Evolutionary conservation across 2,329 filamentous ascomycete species (phyloP), one percentile per base, ranked within the genome.

Genomic region (Phaeophleospora eucalypticola): DNA sequence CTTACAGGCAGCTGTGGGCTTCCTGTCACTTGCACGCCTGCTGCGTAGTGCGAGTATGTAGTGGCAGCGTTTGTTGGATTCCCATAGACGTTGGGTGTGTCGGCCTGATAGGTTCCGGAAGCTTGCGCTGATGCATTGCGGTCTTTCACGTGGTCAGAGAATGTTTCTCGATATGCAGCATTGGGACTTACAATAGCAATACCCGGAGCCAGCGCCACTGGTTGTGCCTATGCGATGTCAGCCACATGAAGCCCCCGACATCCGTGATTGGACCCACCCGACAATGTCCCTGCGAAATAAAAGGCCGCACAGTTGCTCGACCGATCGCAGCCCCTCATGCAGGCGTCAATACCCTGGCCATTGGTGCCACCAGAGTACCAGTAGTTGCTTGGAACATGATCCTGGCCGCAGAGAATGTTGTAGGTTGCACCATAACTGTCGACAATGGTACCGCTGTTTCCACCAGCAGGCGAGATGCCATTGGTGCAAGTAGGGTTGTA

Each of bases 381-480:
- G n/a, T n/a, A n/a, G n/a, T n/a, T n/a, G n/a, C n/a, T n/a, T n/a
- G 27, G 19, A 12, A 27, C 24, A 7, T 17, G 20, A 10, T 32
- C 24, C 24, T 45, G 43, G 3, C 24, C 43, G 15, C 43, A 45
- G 10, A 39, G 32, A 4, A 45, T 15, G 18, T 45, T 35, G 16
- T 36, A 40, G 1, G 17, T 10, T 16, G 19, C 9, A 7, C 29
- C 27, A 21, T 15, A 20, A 16, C 8, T 20, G 44, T 58, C 56
- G 21, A 19, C 41, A 21, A 53, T 50, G 8, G 41, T 43, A 15
- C 57, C 57, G 20, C 44, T 46, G 18, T 27, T 24, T 9, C 41
- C 14, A n/a, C 37, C 24, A 12, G 41, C 36, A 29, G 24, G 24
- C 15, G 20, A 43, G 3, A 47, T 20, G 35, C 48, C 48, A 9